Evolutionary conservation across 805 yeast species (phyloP).

Genomic region (Kuraishia floccosa): DNA sequence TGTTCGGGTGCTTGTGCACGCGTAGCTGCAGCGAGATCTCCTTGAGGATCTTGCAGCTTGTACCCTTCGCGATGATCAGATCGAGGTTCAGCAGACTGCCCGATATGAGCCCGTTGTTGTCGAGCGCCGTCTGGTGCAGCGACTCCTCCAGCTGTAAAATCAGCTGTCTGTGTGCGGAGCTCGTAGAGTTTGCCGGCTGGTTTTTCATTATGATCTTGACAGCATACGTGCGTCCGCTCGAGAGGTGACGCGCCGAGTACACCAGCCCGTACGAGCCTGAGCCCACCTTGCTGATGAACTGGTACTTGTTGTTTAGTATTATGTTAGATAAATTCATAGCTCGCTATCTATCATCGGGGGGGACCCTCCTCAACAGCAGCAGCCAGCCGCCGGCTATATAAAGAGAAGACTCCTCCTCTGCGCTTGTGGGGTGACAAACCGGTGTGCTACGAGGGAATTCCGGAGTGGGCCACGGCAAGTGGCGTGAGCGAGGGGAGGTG

Average conservation of each 20-base stretch:
- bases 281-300: conserved; percentile 46
- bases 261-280: conserved; percentile 84
- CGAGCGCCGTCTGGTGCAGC: conserved; percentile 11
- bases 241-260: conserved; percentile 50
- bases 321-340: too few relatives aligned
- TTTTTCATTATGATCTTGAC: conserved; percentile 58
- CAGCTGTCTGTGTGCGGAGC: conserved; percentile 13
- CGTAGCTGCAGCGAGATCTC: conserved; percentile 67
- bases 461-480: too few relatives aligned
- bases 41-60: conserved; percentile 29
- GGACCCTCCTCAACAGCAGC: too few relatives aligned
- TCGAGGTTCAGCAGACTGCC: conserved; percentile 22
- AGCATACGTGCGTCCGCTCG: conserved; percentile 44
- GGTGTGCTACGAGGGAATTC: too few relatives aligned
- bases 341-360: too few relatives aligned
- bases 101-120: conserved; percentile 13
- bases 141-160: conserved; percentile 16
- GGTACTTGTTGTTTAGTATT: conserved; percentile 22
- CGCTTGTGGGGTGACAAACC: too few relatives aligned
- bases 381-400: too few relatives aligned
- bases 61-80: conserved; percentile 21
- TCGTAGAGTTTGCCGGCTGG: conserved; percentile 16
- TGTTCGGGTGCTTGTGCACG: conserved; percentile 72
- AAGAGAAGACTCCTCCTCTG: too few relatives aligned
- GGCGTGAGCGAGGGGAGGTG: too few relatives aligned